Conservation (phyloP, 208 protist genomes). For the Acanthamoeba lenticulata region DNA sequence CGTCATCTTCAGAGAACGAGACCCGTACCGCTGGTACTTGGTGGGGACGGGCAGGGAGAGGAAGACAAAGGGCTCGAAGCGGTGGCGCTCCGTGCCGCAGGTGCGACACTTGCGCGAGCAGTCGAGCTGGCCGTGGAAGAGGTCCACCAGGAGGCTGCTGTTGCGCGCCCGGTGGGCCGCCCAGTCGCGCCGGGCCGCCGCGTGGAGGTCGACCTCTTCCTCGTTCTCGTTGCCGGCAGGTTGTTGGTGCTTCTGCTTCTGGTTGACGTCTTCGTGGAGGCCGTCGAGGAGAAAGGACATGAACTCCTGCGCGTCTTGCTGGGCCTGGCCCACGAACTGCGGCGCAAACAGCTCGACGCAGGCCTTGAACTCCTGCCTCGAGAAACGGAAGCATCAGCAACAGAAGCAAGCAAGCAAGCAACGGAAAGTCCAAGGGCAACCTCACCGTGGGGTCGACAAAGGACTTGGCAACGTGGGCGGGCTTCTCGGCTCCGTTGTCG, state of each 20-base stretch:
- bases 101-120: background rate
- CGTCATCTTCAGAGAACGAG: background rate
- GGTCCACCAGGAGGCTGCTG: constrained; percentile 33
- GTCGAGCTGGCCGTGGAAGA: constrained; percentile 30
- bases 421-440: background rate
- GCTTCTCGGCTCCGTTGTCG: background rate
- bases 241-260: background rate
- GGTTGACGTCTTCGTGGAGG: constrained; percentile 71
- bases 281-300: constrained; percentile 55
- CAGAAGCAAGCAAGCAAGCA: background rate
- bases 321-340: constrained; percentile 68
- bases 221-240: background rate
- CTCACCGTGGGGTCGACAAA: constrained; percentile 28
- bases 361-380: constrained; percentile 78
- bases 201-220: background rate
- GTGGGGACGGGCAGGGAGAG: constrained; percentile 36
- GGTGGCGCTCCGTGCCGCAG: background rate
- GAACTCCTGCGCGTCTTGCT: constrained; percentile 75
- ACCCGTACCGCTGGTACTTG: constrained; percentile 29
- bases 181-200: background rate
- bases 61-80: constrained; percentile 41
- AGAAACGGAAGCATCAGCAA: background rate
- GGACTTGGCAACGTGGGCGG: background rate
- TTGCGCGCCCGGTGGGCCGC: background rate
- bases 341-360: constrained; percentile 64